Percentiles rank a stretch among this genome's conserved stretches.
Conservation (phyloP, 2,329 filamentous ascomycete species). For the Fusarium sp. region DNA sequence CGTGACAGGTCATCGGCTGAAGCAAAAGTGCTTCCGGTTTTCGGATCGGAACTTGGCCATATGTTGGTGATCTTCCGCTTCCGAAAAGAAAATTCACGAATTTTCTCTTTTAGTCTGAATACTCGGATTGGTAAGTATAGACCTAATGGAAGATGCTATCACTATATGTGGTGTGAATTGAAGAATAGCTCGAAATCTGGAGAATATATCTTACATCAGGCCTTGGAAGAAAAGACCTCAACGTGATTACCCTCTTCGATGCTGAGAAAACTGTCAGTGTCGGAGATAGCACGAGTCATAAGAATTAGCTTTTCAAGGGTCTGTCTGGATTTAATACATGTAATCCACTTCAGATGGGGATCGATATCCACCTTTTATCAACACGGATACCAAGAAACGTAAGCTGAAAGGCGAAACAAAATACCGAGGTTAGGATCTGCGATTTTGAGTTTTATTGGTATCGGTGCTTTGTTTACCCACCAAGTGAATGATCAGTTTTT, state of each 20-base stretch:
- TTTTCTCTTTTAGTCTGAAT: no score
- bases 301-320: neutral
- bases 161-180: no score
- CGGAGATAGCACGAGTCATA: neutral
- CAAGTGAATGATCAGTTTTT: neutral
- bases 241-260: no score
- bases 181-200: no score
- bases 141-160: no score
- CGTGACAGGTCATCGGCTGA: neutral
- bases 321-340: neutral
- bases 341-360: neutral
- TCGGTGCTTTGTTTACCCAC: neutral
- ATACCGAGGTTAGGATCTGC: neutral
- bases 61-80: fast-evolving
- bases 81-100: no score
- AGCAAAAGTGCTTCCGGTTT: fast-evolving
- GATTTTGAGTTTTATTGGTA: neutral
- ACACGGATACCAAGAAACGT: neutral
- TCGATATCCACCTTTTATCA: neutral
- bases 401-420: neutral
- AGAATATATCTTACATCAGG: no score
- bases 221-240: no score
- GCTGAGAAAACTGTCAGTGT: fast-evolving
- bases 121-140: no score
- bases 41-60: neutral